Evolutionary conservation across 345 rosid genomes (phyloP).

Genomic region (Firmiana major): DNA sequence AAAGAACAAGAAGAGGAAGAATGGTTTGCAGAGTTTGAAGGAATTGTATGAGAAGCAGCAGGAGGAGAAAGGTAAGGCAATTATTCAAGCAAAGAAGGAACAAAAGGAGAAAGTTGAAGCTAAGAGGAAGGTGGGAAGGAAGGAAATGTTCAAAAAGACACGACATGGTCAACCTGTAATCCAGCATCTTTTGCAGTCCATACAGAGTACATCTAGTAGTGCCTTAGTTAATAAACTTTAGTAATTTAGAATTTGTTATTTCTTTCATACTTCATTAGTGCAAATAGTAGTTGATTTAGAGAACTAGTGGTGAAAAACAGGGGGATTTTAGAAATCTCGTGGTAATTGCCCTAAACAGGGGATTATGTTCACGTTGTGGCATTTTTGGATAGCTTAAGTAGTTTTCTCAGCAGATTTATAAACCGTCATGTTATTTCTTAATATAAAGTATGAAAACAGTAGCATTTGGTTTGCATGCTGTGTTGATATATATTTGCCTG

Average conservation of each 20-base stretch:
- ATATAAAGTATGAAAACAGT: too few species aligned
- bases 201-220: conserved; percentile 43
- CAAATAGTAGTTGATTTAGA: background rate
- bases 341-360: background rate
- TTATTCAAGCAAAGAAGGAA: conserved; percentile 56
- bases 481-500: too few species aligned
- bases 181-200: conserved; percentile 68
- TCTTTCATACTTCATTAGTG: background rate
- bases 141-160: conserved; percentile 73
- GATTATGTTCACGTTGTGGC: background rate
- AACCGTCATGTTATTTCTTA: background rate
- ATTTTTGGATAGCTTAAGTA: background rate
- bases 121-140: conserved; percentile 56
- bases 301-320: background rate
- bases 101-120: conserved; percentile 54
- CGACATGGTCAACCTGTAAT: conserved; percentile 78
- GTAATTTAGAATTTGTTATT: background rate
- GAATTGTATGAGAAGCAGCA: conserved; percentile 59
- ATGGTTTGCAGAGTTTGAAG: conserved; percentile 30
- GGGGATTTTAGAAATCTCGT: background rate
- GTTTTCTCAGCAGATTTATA: background rate
- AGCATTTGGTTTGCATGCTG: background rate
- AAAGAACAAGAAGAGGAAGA: conserved; percentile 29
- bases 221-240: background rate
- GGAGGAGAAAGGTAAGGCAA: conserved; percentile 32